Percentiles rank a stretch among this genome's conserved stretches.
phyloP scores from a whole-genome alignment of 2,329 filamentous ascomycete genomes.

The Colletotrichum tamarilloi region DNA sequence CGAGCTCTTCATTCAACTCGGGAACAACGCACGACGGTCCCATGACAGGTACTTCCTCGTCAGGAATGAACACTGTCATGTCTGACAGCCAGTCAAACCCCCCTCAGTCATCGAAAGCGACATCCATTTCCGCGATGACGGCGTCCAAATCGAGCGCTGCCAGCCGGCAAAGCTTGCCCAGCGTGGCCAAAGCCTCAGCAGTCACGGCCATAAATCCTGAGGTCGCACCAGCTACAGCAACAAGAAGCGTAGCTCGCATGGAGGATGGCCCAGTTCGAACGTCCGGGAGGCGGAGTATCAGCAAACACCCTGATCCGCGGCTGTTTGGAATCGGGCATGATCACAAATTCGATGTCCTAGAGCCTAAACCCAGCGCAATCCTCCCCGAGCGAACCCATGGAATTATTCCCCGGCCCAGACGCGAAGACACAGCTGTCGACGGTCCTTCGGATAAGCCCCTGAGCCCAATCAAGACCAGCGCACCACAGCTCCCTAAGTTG shows the following conservation, averaged over 20 bases:
- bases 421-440: constrained; percentile 59
- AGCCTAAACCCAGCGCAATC: constrained; percentile 46
- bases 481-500: constrained; percentile 45
- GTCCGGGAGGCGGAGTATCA: constrained; percentile 54
- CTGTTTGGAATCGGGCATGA: constrained; percentile 48
- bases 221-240: constrained; percentile 59
- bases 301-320: constrained; percentile 53
- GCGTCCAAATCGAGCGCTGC: constrained; percentile 55
- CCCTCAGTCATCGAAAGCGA: constrained; percentile 58
- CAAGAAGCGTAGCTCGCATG: constrained; percentile 52
- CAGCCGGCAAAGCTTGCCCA: constrained; percentile 53
- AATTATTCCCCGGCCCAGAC: constrained; percentile 42
- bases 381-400: constrained; percentile 42
- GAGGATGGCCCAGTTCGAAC: constrained; percentile 56
- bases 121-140: constrained; percentile 59
- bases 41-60: constrained; percentile 51
- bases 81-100: constrained; percentile 54
- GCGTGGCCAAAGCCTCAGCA: constrained; percentile 55
- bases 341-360: constrained; percentile 52
- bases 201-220: constrained; percentile 56
- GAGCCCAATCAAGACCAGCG: constrained; percentile 53
- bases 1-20: constrained; percentile 47
- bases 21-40: constrained; percentile 45
- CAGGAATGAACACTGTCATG: constrained; percentile 45
- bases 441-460: constrained; percentile 56